Evolutionary conservation across 1,284 basidiomycete genomes (phyloP).

Genomic region (Ustilago lituana): DNA sequence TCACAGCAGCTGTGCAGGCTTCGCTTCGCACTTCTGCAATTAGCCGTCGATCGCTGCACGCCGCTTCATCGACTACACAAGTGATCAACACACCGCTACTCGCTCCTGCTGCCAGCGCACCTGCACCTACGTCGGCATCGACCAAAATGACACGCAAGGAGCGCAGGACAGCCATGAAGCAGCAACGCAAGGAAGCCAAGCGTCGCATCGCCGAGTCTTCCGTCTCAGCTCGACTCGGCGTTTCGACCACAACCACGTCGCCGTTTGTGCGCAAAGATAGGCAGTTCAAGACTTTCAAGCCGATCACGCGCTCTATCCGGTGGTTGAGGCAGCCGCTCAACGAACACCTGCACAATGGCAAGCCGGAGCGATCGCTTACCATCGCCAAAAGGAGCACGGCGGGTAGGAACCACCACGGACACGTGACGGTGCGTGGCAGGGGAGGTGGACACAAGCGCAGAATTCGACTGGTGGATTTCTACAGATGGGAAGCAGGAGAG

Average conservation of each 20-base stretch:
- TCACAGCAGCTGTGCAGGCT: slow-evolving; percentile 23
- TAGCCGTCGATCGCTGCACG: slow-evolving; percentile 16
- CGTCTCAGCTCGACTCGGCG: slow-evolving; percentile 59
- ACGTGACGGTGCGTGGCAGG: slow-evolving; percentile 85
- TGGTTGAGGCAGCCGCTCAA: slow-evolving; percentile 85
- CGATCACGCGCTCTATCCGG: slow-evolving; percentile 83
- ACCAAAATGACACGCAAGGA: slow-evolving; percentile 45
- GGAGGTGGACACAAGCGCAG: slow-evolving; percentile 92
- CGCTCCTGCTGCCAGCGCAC: neutral
- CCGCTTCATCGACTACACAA: slow-evolving; percentile 30
- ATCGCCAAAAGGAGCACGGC: slow-evolving; percentile 83
- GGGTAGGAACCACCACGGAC: slow-evolving; percentile 82
- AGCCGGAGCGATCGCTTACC: slow-evolving; percentile 83
- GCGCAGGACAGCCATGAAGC: slow-evolving; percentile 52
- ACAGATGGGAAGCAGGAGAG: slow-evolving; percentile 75
- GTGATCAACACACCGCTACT: slow-evolving; percentile 2
- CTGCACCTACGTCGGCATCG: slow-evolving; percentile 1
- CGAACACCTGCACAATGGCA: slow-evolving; percentile 82
- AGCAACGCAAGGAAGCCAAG: slow-evolving; percentile 47
- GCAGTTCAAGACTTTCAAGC: slow-evolving; percentile 87
- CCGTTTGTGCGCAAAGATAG: slow-evolving; percentile 64
- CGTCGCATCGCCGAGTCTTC: slow-evolving; percentile 43
- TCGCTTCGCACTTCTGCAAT: slow-evolving; percentile 3
- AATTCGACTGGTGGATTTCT: slow-evolving; percentile 87
- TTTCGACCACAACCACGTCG: slow-evolving; percentile 48